Conservation (phyloP, 129 eudicot species). For the Calendula officinalis region DNA sequence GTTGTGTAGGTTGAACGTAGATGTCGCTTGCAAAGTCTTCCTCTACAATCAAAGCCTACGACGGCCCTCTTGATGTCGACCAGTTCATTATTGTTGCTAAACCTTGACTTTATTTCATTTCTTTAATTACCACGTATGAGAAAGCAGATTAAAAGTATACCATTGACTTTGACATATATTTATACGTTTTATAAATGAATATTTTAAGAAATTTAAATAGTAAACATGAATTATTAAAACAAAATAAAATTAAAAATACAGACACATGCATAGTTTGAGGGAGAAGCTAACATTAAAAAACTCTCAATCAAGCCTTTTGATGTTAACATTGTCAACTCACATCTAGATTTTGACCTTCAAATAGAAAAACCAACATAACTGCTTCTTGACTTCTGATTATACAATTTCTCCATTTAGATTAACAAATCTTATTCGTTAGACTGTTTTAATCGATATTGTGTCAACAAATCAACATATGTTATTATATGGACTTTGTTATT, state of each 20-base stretch:
- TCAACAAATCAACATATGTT: neutral
- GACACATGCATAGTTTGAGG: constrained; percentile 16
- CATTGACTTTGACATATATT: neutral
- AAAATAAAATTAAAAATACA: neutral
- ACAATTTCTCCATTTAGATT: neutral
- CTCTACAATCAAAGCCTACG: neutral
- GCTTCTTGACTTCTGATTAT: neutral
- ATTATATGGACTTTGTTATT: too few relatives aligned
- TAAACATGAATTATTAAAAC: neutral
- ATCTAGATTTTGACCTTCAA: constrained; percentile 22
- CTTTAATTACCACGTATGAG: neutral
- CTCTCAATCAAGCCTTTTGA: neutral
- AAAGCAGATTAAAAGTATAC: neutral
- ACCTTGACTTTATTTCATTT: constrained; percentile 14
- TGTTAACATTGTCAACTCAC: constrained; percentile 13
- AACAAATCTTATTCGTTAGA: too few relatives aligned
- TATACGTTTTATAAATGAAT: neutral
- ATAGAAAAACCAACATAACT: neutral
- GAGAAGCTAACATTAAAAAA: constrained; percentile 12
- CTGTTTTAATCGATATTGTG: neutral
- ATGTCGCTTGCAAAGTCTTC: constrained; percentile 10
- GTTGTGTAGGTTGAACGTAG: constrained; percentile 10
- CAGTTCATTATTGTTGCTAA: neutral
- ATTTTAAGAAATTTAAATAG: neutral
- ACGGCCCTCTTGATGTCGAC: constrained; percentile 26